A percentile compares a stretch with the other conserved stretches of the same genome.
These are phyloP conservation scores for Wallacemonas sp. DNA, from an alignment of 208 protist genomes.

Conservation along the genomic window DNA sequence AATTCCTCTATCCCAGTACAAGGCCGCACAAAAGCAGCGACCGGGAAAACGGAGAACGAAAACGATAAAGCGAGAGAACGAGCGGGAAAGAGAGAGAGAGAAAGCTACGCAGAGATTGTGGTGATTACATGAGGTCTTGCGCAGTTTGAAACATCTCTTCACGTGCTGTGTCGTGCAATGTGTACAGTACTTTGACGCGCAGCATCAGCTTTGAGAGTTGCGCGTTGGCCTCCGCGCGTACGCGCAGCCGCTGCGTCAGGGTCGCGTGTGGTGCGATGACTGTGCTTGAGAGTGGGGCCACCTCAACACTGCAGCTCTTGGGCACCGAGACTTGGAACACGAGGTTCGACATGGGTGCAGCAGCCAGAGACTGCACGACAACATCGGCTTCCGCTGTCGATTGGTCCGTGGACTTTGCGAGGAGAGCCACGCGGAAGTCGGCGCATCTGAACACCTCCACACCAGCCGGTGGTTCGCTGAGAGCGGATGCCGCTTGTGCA, in stretches of 20 bases:
- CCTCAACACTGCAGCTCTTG: conserved; percentile 52
- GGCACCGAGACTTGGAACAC: conserved; percentile 75
- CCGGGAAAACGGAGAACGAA: no score
- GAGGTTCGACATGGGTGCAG: conserved; percentile 41
- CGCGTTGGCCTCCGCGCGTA: conserved; percentile 52
- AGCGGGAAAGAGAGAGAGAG: no score
- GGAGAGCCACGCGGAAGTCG: conserved; percentile 53
- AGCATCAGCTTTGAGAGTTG: conserved; percentile 54
- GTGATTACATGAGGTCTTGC: conserved; percentile 11
- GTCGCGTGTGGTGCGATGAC: conserved; percentile 33
- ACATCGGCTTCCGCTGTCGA: conserved; percentile 34
- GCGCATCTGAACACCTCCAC: conserved; percentile 48
- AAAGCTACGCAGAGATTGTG: not conserved
- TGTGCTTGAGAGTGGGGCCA: conserved; percentile 48
- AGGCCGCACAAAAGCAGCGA: no score
- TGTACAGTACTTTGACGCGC: conserved; percentile 75
- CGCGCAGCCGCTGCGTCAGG: conserved; percentile 45
- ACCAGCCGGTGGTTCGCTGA: conserved; percentile 6
- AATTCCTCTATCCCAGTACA: no score
- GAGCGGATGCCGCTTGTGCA: not conserved
- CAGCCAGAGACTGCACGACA: conserved; percentile 36
- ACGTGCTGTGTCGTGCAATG: conserved; percentile 28
- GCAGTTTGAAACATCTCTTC: conserved; percentile 75
- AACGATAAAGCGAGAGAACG: no score
- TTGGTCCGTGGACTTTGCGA: conserved; percentile 18